Percentiles rank a stretch among this genome's conserved stretches.
Evolutionary conservation across 2,329 filamentous ascomycete species (phyloP).

Genomic region (Penicillium sp.): DNA sequence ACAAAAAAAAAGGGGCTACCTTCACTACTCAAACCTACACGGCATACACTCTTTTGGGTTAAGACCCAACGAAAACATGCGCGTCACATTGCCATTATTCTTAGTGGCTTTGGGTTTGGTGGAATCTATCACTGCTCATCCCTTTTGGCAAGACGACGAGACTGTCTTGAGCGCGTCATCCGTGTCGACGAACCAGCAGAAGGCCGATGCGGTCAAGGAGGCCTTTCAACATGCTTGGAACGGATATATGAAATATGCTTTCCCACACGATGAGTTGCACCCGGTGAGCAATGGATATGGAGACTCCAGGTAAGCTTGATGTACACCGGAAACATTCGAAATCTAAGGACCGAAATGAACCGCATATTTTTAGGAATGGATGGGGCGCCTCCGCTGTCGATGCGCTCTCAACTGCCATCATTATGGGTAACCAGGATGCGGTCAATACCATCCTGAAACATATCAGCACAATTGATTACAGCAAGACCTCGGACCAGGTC

Average conservation of each 20-base stretch:
- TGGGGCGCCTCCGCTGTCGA: slow-evolving; percentile 86
- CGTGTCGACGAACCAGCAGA: slow-evolving; percentile 19
- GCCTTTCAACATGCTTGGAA: slow-evolving; percentile 72
- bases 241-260: slow-evolving; percentile 72
- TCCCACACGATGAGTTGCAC: slow-evolving; percentile 72
- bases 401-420: slow-evolving; percentile 73
- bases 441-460: slow-evolving; percentile 71
- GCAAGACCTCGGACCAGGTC: slow-evolving; percentile 59
- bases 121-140: slow-evolving; percentile 24
- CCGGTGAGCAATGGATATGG: slow-evolving; percentile 65
- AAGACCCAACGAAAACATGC: slow-evolving; percentile 20
- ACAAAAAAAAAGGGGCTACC: background rate
- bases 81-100: slow-evolving; percentile 25
- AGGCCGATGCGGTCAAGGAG: slow-evolving; percentile 64
- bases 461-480: slow-evolving; percentile 71
- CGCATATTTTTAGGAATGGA: slow-evolving; percentile 60
- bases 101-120: slow-evolving; percentile 26
- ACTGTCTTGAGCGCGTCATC: slow-evolving; percentile 9
- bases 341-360: background rate
- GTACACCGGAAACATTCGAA: background rate
- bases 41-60: background rate
- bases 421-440: slow-evolving; percentile 70
- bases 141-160: slow-evolving; percentile 11
- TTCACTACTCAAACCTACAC: background rate
- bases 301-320: slow-evolving; percentile 65